A percentile compares a stretch with the other conserved stretches of the same genome.
These are phyloP conservation scores for Lobosporangium transversale DNA, from an alignment of 192 early-diverging fungal genomes.

Conservation along the genomic window DNA sequence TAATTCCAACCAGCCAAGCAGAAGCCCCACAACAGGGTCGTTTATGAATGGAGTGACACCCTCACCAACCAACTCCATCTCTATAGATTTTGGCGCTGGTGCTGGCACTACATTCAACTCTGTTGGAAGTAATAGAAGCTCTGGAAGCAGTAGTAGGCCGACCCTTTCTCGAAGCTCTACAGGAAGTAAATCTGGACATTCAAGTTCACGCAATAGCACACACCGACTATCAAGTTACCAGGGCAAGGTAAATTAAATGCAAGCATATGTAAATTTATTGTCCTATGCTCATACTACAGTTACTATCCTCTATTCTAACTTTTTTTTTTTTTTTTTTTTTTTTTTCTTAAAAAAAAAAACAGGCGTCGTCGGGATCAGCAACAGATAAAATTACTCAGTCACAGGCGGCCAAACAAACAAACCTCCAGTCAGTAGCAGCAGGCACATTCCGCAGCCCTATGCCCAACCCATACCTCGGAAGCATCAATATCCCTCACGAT, in stretches of 20 bases:
- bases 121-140: slow-evolving; percentile 3
- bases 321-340: background rate
- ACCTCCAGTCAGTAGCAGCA: slow-evolving; percentile 37
- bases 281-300: too few relatives aligned
- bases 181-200: slow-evolving; percentile 41
- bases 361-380: background rate
- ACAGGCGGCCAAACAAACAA: slow-evolving; percentile 32
- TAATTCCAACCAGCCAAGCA: background rate
- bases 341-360: background rate
- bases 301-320: slow-evolving; percentile 3
- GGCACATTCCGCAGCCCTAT: slow-evolving; percentile 40
- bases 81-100: slow-evolving; percentile 32
- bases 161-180: slow-evolving; percentile 45
- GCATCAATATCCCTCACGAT: slow-evolving; percentile 52
- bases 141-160: slow-evolving; percentile 15
- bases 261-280: too few relatives aligned
- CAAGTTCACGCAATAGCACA: slow-evolving; percentile 28
- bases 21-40: slow-evolving; percentile 4
- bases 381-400: slow-evolving; percentile 19
- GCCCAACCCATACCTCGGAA: slow-evolving; percentile 50
- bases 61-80: slow-evolving; percentile 42
- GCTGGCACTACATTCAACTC: slow-evolving; percentile 17
- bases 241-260: slow-evolving; percentile 25
- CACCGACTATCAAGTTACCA: slow-evolving; percentile 39
- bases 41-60: slow-evolving; percentile 33